phyloP scores from a whole-genome alignment of 2,329 filamentous ascomycete species.

The Metarhizium humberi region DNA sequence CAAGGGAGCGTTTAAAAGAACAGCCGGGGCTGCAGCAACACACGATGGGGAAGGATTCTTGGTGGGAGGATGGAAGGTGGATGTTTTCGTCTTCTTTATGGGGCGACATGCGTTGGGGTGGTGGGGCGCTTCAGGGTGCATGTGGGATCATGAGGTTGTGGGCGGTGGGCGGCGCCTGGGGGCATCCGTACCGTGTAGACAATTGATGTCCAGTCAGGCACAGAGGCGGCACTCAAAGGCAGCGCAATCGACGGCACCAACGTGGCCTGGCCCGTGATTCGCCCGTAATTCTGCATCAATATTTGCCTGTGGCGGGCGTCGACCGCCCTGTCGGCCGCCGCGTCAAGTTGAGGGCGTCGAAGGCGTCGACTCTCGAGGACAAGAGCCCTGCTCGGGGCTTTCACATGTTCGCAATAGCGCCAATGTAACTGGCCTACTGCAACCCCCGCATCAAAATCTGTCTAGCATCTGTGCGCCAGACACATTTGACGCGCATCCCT shows the following conservation, averaged over 20 bases:
- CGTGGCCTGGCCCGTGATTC: neutral
- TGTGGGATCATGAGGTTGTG: neutral
- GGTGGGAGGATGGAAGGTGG: neutral
- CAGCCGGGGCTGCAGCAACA: neutral
- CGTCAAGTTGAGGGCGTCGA: no score
- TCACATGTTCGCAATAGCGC: no score
- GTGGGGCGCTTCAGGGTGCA: neutral
- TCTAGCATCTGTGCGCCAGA: no score
- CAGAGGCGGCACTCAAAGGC: neutral
- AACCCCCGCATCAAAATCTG: no score
- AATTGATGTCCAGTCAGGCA: no score
- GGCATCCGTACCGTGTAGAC: no score
- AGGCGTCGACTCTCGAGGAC: no score
- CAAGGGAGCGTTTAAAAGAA: neutral
- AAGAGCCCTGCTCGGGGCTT: no score
- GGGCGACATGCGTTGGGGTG: neutral
- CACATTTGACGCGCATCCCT: no score
- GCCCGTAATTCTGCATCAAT: neutral
- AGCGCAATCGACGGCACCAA: neutral
- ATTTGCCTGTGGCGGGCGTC: neutral
- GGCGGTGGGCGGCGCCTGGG: no score
- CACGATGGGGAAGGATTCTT: neutral
- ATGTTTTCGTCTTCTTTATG: neutral
- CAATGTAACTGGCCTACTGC: no score
- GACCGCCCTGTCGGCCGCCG: no score